phyloP scores from a whole-genome alignment of 2,329 filamentous ascomycete species.

The Aspergillaceae sp. region DNA sequence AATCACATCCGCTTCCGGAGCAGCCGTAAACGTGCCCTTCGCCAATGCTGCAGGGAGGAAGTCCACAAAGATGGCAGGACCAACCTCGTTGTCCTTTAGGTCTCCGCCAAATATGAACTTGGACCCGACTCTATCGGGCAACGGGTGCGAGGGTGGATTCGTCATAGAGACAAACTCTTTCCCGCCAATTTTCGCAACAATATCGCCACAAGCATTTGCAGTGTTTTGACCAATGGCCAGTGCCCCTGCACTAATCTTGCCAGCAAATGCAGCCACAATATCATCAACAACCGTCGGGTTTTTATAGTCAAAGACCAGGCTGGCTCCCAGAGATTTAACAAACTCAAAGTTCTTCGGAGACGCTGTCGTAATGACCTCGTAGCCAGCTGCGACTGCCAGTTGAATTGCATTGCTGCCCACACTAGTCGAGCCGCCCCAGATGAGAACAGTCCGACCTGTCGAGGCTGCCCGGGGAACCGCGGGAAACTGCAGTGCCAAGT shows the following conservation, averaged over 20 bases:
- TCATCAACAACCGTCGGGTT: slow-evolving; percentile 6
- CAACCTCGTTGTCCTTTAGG: slow-evolving; percentile 12
- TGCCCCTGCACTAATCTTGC: too few species aligned
- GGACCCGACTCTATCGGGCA: too few species aligned
- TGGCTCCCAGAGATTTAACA: slow-evolving; percentile 38
- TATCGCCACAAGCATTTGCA: too few species aligned
- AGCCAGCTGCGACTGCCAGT: slow-evolving; percentile 33
- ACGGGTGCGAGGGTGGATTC: too few species aligned
- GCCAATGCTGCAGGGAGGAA: slow-evolving; percentile 25
- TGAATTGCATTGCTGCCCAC: slow-evolving; percentile 42
- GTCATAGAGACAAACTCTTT: too few species aligned
- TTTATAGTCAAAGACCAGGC: slow-evolving; percentile 39
- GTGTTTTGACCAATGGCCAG: too few species aligned
- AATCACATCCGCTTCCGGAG: slow-evolving; percentile 29
- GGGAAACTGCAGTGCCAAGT: slow-evolving; percentile 16
- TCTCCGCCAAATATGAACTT: neutral
- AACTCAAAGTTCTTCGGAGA: slow-evolving; percentile 38
- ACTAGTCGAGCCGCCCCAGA: slow-evolving; percentile 42
- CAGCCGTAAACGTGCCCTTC: slow-evolving; percentile 18
- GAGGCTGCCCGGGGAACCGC: slow-evolving; percentile 8
- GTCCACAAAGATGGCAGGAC: slow-evolving; percentile 22
- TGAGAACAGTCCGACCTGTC: slow-evolving; percentile 21
- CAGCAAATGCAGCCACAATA: neutral
- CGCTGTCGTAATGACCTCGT: slow-evolving; percentile 33
- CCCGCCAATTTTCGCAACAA: too few species aligned